Percentiles rank a stretch among this genome's conserved stretches.
Evolutionary conservation across 169 alveolate species (phyloP).

Genomic region (Plasmodium malariae): DNA sequence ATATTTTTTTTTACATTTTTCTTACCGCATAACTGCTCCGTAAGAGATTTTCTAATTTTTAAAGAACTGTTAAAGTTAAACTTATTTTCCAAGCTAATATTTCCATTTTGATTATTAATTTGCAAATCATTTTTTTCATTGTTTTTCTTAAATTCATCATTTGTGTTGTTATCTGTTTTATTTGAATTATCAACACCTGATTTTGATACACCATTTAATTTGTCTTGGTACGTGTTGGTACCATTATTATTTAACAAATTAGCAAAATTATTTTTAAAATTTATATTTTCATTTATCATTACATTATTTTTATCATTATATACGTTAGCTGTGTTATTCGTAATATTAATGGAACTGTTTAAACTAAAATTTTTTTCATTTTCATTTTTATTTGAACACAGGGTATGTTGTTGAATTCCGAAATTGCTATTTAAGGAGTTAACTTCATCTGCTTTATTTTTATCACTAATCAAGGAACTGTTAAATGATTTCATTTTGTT

Average conservation of each 20-base stretch:
- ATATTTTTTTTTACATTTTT: neutral
- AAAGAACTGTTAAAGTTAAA: conserved; percentile 67
- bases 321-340: neutral
- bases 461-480: neutral
- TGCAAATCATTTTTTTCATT: conserved; percentile 22
- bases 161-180: conserved; percentile 5
- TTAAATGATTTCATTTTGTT: conserved; percentile 29
- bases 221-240: conserved; percentile 1
- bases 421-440: conserved; percentile 3
- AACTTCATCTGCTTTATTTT: conserved; percentile 11
- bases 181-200: neutral
- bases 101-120: conserved; percentile 45
- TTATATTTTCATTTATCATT: conserved; percentile 1
- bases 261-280: neutral
- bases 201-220: neutral
- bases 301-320: conserved; percentile 10
- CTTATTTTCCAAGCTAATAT: conserved; percentile 54
- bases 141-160: conserved; percentile 21
- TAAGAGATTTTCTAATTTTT: conserved; percentile 58
- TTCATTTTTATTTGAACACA: conserved; percentile 23
- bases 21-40: conserved; percentile 77
- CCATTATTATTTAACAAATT: conserved; percentile 6
- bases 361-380: conserved; percentile 7
- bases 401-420: neutral
- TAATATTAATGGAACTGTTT: conserved; percentile 14